Percentiles rank a stretch among this genome's conserved stretches.
phyloP scores from a whole-genome alignment of 306 rosid species.

The Fragaria iinumae region DNA sequence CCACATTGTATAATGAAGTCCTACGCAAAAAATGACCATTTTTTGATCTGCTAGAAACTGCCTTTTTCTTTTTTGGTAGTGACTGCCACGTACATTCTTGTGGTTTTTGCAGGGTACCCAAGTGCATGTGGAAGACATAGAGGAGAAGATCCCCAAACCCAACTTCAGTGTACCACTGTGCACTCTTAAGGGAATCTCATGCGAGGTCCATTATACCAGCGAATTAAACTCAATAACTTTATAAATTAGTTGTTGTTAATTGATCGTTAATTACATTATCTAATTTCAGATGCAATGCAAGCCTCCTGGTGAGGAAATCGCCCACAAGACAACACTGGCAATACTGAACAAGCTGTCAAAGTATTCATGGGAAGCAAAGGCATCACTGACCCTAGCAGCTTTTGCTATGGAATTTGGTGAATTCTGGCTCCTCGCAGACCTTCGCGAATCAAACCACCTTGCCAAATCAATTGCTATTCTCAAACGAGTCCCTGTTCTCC shows the following conservation, averaged over 20 bases:
- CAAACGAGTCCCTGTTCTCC: conserved; percentile 48
- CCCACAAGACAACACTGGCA: conserved; percentile 48
- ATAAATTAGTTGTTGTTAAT: neutral
- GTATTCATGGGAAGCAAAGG: conserved; percentile 65
- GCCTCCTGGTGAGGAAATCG: conserved; percentile 47
- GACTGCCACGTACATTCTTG: neutral
- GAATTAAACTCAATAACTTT: neutral
- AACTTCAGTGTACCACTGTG: conserved; percentile 41
- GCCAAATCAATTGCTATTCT: conserved; percentile 57
- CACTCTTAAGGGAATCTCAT: conserved; percentile 39
- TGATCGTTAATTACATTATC: neutral
- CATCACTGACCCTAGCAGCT: conserved; percentile 64
- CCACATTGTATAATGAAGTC: too few species aligned
- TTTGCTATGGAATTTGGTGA: conserved; percentile 66
- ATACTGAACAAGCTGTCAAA: conserved; percentile 48
- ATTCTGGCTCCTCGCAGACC: conserved; percentile 57
- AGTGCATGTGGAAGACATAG: conserved; percentile 30
- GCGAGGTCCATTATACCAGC: conserved; percentile 32
- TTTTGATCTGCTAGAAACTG: neutral
- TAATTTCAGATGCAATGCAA: conserved; percentile 53
- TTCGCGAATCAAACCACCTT: conserved; percentile 39
- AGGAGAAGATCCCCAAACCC: conserved; percentile 35
- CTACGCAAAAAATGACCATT: neutral
- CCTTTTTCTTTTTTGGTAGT: neutral
- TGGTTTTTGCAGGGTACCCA: conserved; percentile 37